Conservation (phyloP, 2,329 filamentous ascomycete genomes). For the Colletotrichum somersetense region DNA sequence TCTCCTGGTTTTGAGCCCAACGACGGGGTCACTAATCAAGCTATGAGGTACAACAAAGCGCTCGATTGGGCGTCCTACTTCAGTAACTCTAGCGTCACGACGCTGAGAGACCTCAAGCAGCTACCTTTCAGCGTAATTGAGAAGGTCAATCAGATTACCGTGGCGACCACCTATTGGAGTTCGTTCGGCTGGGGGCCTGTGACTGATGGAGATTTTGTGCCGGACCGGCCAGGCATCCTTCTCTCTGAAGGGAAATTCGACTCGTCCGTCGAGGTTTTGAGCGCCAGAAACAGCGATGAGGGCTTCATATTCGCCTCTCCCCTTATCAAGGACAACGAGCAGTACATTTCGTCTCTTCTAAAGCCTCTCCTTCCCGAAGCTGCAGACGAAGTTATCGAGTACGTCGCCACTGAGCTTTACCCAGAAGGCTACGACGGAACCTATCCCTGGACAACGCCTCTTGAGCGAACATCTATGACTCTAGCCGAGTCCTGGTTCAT, state of each 20-base stretch:
- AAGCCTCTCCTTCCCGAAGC: neutral
- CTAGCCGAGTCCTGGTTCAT: neutral
- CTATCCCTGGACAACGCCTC: constrained; percentile 45
- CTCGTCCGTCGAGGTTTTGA: constrained; percentile 31
- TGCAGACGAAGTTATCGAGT: neutral
- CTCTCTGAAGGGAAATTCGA: constrained; percentile 27
- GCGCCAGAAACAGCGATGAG: constrained; percentile 62
- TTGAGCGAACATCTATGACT: constrained; percentile 47
- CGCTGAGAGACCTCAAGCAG: neutral
- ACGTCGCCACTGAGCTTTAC: constrained; percentile 53
- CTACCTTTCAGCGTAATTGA: neutral
- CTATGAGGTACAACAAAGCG: neutral
- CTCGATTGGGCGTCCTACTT: neutral
- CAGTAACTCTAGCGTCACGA: constrained; percentile 1
- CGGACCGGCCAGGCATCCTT: constrained; percentile 28
- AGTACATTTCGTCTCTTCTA: neutral
- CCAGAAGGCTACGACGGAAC: constrained; percentile 46
- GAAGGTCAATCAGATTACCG: neutral
- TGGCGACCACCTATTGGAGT: neutral
- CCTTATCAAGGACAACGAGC: constrained; percentile 54
- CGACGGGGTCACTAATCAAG: neutral
- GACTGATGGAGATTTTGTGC: constrained; percentile 34
- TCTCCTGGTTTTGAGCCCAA: neutral
- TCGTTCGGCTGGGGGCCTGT: constrained; percentile 14
- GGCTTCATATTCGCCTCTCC: constrained; percentile 58